Evolutionary conservation across 306 rosid species (phyloP), one percentile per base, ranked within the genome.

Genomic region (Potentilla sterilis): DNA sequence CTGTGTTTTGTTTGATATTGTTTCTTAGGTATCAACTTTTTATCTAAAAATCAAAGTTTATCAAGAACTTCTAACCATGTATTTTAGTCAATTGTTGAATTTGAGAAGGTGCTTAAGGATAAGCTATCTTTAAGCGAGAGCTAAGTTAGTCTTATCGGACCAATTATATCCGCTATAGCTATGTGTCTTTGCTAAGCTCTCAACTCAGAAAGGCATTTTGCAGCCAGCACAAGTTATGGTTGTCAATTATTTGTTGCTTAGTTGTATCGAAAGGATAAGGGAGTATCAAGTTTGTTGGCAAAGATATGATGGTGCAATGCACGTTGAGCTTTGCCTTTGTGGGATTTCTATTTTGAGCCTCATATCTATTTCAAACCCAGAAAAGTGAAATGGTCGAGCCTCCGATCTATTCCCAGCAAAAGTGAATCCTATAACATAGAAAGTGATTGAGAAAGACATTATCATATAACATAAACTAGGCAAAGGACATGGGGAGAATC

Each of bases 261-360:
- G 18, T 70, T 71, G 32, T 43, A 62, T 41, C 32, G 48, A 44
- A 49, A 66, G 78, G 78, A 73, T 52, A 73, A 79, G 82, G 68
- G 74, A 34, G 43, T 52, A 64, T 74, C 59, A 61, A 24, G 63
- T 52, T 21, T 43, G 52, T 35, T 74, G 77, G 72, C 9, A 70
- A 78, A 48, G 72, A 61, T 70, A 11, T 38, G 75, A 16, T 12
- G 69, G 32, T 51, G 72, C 82, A 51, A 59, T 4, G 79, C 65
- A 64, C 13, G 48, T 51, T 54, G 51, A 40, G 16, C 32, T 4
- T 52, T 52, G 66, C 82, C 64, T 64, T 78, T 52, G 2, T 38
- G 21, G 34, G n/a, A 57, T n/a, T 46, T 14, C 72, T 28, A 24
- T 38, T 47, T 70, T 22, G 14, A 64, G 73, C 77, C 41, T 42